Percentiles rank a stretch among this genome's conserved stretches.
These are phyloP conservation scores for Ocimum tenuiflorum DNA, from an alignment of 257 asterid species.

Conservation along the genomic window DNA sequence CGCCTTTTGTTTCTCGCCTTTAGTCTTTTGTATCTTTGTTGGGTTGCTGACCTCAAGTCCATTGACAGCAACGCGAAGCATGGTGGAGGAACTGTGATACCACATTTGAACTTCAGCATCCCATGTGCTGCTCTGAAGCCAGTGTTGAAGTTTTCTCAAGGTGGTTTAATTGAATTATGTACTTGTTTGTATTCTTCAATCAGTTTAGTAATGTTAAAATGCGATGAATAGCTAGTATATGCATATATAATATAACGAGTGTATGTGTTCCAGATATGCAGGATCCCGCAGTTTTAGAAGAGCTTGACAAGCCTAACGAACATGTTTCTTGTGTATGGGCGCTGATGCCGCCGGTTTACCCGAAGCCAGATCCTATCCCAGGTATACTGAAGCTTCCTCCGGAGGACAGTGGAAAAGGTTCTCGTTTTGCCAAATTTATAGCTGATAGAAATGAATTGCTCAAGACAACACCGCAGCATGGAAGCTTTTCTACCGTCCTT, in stretches of 20 bases:
- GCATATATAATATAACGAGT: no score
- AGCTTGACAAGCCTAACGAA: constrained; percentile 72
- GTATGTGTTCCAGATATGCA: constrained; percentile 74
- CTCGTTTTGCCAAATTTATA: constrained; percentile 82
- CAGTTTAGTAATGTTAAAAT: no score
- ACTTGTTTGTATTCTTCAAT: not conserved
- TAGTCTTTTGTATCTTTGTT: not conserved
- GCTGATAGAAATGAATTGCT: constrained; percentile 57
- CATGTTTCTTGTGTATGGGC: constrained; percentile 86
- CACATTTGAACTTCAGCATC: constrained; percentile 95
- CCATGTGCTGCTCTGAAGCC: constrained; percentile 88
- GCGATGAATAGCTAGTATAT: no score
- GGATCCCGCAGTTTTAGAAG: constrained; percentile 47
- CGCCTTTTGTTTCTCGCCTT: not conserved
- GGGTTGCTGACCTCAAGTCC: constrained; percentile 7
- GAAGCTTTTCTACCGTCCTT: constrained; percentile 31
- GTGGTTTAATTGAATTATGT: constrained; percentile 23
- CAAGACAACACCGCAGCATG: constrained; percentile 38
- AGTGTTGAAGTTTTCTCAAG: constrained; percentile 69
- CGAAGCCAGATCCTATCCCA: constrained; percentile 56
- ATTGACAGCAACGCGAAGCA: constrained; percentile 84
- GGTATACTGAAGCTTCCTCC: constrained; percentile 31
- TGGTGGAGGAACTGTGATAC: constrained; percentile 93
- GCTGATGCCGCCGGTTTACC: constrained; percentile 66
- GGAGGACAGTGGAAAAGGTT: constrained; percentile 57